phyloP scores from a whole-genome alignment of 345 rosid genomes.

The Brassica carinata region DNA sequence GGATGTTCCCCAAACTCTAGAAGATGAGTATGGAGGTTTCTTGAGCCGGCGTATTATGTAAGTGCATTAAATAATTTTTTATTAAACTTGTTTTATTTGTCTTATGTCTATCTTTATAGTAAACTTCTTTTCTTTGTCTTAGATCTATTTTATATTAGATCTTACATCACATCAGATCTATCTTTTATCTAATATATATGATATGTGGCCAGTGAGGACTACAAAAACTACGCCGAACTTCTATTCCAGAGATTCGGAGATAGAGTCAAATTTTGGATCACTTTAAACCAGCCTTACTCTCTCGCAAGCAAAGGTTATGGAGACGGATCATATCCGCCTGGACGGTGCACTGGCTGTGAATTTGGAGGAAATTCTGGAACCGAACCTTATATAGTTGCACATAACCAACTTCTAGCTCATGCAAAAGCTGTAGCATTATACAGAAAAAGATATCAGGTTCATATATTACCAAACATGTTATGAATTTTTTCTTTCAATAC shows the following conservation, averaged over 20 bases:
- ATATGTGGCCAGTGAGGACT: not conserved
- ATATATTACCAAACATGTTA: not conserved
- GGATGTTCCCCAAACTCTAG: constrained; percentile 40
- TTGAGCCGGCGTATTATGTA: constrained; percentile 39
- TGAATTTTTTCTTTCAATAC: not conserved
- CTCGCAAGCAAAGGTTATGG: too few relatives aligned
- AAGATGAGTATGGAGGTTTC: constrained; percentile 37
- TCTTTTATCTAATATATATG: not conserved
- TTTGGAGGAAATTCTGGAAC: constrained; percentile 44
- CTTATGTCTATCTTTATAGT: too few relatives aligned
- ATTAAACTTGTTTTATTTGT: not conserved
- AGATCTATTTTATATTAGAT: too few relatives aligned
- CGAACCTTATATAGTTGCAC: constrained; percentile 49
- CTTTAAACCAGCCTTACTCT: too few relatives aligned
- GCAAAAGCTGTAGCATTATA: constrained; percentile 40
- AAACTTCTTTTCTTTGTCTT: not conserved
- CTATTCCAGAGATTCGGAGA: too few relatives aligned
- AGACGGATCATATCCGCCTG: too few relatives aligned
- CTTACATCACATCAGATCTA: not conserved
- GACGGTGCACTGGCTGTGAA: not conserved
- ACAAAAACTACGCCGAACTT: not conserved
- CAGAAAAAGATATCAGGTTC: constrained; percentile 33
- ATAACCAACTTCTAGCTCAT: constrained; percentile 51
- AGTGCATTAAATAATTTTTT: not conserved
- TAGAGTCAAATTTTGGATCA: too few relatives aligned